Base-by-base conservation (phyloP, 805 yeast species). In the Candida berthetii region DNA sequence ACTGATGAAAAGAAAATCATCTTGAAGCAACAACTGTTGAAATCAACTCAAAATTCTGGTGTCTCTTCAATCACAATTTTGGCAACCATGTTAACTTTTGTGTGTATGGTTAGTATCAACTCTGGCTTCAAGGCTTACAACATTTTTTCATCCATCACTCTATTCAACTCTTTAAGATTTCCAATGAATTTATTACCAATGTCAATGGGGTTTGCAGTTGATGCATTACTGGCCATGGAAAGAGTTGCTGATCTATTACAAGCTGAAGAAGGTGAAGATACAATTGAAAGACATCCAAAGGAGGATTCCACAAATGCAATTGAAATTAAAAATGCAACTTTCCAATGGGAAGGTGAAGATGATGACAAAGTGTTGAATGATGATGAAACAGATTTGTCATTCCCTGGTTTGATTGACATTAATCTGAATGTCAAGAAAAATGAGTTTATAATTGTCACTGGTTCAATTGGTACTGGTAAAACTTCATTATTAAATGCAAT, bases 391-490 rank as follows among this genome's bases (percentile, higher is more conserved):
- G 54, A 48, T 27, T 41, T 47, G 43, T 47, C 72, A 5, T 55
- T 45, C 45, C 69, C 43, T 40, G 86, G 51, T 53, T 80, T 54
- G 43, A 50, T 35, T n/a, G 49, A 81, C 52, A 59, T 87, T 44
- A 68, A 78, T 48, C 58, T 87, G 17, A 55, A 61, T 1, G 65
- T 87, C 36, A 60, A 66, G 35, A 74, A 73, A 42, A 85, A 85
- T 18, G 95, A 86, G 54, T 76, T 89, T 39, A 64, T 87, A 7
- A 82, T 84, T 41, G 68, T 85, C 13, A 82, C 90, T 0, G 96
- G 96, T 14, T 62, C 81, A 1, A 84, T 87, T 53, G 96, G 96
- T 3, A 71, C 87, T 3, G 96, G 96, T 43, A 87, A 87, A 56
- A 68, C 90, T 0, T 83, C 93, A 0, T 63, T 88, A 20, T 65